phyloP scores from a whole-genome alignment of 805 yeast genomes.

The Ascoidea asiatica region DNA sequence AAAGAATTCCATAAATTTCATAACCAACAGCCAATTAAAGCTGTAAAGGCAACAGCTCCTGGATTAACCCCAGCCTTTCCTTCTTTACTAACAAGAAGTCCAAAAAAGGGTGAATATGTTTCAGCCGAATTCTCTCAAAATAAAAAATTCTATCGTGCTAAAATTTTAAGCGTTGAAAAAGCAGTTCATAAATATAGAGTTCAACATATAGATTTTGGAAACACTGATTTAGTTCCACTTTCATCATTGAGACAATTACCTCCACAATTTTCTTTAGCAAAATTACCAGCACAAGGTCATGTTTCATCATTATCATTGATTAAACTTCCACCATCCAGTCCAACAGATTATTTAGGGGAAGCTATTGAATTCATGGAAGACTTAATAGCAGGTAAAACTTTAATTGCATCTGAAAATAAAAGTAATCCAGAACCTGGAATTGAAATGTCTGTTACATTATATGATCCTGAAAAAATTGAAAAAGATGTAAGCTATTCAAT shows the following conservation, averaged over 20 bases:
- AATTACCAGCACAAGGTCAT: slow-evolving; percentile 40
- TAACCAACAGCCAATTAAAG: slow-evolving; percentile 19
- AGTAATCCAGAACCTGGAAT: slow-evolving; percentile 23
- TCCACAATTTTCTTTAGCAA: slow-evolving; percentile 25
- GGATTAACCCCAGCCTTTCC: slow-evolving; percentile 5
- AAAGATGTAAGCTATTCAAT: slow-evolving; percentile 42
- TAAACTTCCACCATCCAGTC: slow-evolving; percentile 41
- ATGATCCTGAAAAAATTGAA: slow-evolving; percentile 41
- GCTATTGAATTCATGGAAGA: slow-evolving; percentile 43
- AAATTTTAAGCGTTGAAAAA: slow-evolving; percentile 32
- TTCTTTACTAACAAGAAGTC: slow-evolving; percentile 20
- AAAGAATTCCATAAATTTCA: slow-evolving; percentile 32
- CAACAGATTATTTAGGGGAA: slow-evolving; percentile 39
- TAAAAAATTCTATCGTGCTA: slow-evolving; percentile 47
- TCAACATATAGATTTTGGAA: slow-evolving; percentile 51
- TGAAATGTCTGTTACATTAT: slow-evolving; percentile 38
- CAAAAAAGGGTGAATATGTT: slow-evolving; percentile 41
- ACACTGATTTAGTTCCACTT: slow-evolving; percentile 29
- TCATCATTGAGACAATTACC: slow-evolving; percentile 40
- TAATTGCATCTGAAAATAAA: slow-evolving; percentile 40
- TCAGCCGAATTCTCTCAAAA: slow-evolving; percentile 39
- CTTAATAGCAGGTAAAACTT: slow-evolving; percentile 32
- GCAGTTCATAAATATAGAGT: slow-evolving; percentile 30
- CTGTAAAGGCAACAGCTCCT: slow-evolving; percentile 17
- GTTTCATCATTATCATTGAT: slow-evolving; percentile 39